Percentiles rank a stretch among this genome's conserved stretches.
These are phyloP conservation scores for Firmiana major DNA, from an alignment of 345 rosid species.

Conservation along the genomic window DNA sequence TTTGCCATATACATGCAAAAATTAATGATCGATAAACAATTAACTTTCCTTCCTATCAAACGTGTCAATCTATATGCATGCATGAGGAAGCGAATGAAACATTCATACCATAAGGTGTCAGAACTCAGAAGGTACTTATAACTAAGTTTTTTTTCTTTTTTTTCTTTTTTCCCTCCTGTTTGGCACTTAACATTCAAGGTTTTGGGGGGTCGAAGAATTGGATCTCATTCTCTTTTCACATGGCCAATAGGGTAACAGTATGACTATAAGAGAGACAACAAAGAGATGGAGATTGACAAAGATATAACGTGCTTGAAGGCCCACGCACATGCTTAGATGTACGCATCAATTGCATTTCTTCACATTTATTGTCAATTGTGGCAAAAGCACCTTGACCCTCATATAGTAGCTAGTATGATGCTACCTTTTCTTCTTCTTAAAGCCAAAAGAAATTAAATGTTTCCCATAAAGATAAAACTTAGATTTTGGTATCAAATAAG, in stretches of 20 bases:
- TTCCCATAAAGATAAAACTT: neutral
- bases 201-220: neutral
- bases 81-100: neutral
- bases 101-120: neutral
- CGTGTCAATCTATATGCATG: neutral
- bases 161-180: too few species aligned
- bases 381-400: neutral
- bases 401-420: neutral
- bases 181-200: neutral
- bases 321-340: conserved; percentile 7
- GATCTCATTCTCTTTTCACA: conserved; percentile 1
- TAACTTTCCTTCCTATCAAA: neutral
- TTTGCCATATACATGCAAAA: too few species aligned
- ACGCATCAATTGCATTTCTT: neutral
- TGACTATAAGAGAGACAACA: neutral
- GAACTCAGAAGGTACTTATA: neutral
- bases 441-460: neutral
- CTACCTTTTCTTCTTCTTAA: neutral
- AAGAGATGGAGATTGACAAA: neutral
- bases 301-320: neutral
- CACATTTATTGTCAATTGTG: neutral
- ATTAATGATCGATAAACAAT: too few species aligned
- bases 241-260: neutral
- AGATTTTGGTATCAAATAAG: neutral
- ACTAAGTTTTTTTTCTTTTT: neutral